Base-by-base conservation (phyloP, 345 rosid genomes). In the Linum tenue region DNA sequence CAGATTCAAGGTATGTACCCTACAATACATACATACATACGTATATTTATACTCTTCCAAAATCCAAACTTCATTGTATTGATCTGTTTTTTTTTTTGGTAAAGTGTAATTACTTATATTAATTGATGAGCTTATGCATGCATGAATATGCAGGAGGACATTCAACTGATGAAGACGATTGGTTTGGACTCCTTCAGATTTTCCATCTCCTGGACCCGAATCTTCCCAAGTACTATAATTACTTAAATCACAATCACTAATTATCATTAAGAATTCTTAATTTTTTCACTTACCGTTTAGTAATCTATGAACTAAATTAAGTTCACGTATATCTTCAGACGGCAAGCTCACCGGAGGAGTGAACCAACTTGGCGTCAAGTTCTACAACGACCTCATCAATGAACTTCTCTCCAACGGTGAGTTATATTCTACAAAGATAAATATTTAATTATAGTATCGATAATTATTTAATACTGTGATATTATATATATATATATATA, bases 181-280 rank as follows among this genome's bases (percentile, higher is more conserved):
- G 72, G 76, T 4, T 59, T 72, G 36, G 68, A 67, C 22, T 57
- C 67, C 37, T 72, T 38, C 59, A 72, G 76, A 57, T 63, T 72
- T 43, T 72, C 76, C 37, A 63, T 72, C 11, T 67, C 76, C 1
- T 72, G 72, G 76, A 38, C 55, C 51, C 62, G 71, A 63, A 39
- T 72, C 6, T 40, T 72, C 1, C 72, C 76, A 7, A 55, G 73
- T 70, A 51, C 1, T 0, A 22, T 22, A 62, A 22, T 22, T 22
- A 22, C 31, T 22, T 22, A 53, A 22, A 22, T 22, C 31, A 22
- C 31, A 22, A 22, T 0, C 31, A 0, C 31, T 22, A 22, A 22
- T 22, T 22, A 22, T 22, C 1, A 22, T 22, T 22, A 22, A 22
- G 31, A 22, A 22, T 22, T 22, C 31, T 22, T 22, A 22, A 0